Evolutionary conservation across 495 filamentous ascomycete species (phyloP).

Genomic region (Chaetomidium leptoderma): DNA sequence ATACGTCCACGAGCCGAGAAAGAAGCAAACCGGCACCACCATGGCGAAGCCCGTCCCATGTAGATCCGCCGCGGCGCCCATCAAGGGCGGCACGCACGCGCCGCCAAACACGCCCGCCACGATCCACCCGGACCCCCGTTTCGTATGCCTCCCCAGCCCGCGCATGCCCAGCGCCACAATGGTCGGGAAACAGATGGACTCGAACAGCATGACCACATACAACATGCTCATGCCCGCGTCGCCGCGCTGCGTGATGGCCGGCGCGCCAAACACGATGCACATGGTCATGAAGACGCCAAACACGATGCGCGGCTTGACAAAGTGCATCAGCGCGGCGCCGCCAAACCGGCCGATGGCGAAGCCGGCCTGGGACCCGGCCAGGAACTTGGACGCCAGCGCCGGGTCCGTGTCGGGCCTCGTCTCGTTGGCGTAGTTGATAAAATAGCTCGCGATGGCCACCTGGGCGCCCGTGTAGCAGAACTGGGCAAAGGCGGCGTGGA

Average conservation of each 20-base stretch:
- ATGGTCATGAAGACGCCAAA: slow-evolving; percentile 46
- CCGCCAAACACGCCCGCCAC: slow-evolving; percentile 62
- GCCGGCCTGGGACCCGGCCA: slow-evolving; percentile 61
- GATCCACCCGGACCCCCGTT: slow-evolving; percentile 62
- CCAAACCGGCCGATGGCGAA: slow-evolving; percentile 65
- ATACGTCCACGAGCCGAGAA: slow-evolving; percentile 40
- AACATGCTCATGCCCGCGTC: slow-evolving; percentile 55
- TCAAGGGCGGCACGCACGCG: slow-evolving; percentile 60
- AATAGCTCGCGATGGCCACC: slow-evolving; percentile 54
- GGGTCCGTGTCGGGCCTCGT: slow-evolving; percentile 21
- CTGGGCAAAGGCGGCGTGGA: slow-evolving; percentile 61
- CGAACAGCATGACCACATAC: slow-evolving; percentile 65
- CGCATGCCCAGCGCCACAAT: slow-evolving; percentile 66
- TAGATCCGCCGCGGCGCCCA: slow-evolving; percentile 53
- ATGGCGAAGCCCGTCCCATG: slow-evolving; percentile 37
- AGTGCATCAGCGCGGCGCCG: slow-evolving; percentile 49
- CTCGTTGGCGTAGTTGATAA: slow-evolving; percentile 42
- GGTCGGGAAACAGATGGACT: slow-evolving; percentile 65
- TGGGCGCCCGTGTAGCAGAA: slow-evolving; percentile 71
- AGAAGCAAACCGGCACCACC: slow-evolving; percentile 42
- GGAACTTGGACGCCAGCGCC: slow-evolving; percentile 44
- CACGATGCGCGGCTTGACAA: slow-evolving; percentile 49
- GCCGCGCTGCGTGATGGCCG: slow-evolving; percentile 49
- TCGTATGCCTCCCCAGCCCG: slow-evolving; percentile 65
- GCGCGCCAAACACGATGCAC: slow-evolving; percentile 56